A percentile compares a stretch with the other conserved stretches of the same genome.
Evolutionary conservation across 2,329 filamentous ascomycete genomes (phyloP).

Genomic region (Balansia obtecta): DNA sequence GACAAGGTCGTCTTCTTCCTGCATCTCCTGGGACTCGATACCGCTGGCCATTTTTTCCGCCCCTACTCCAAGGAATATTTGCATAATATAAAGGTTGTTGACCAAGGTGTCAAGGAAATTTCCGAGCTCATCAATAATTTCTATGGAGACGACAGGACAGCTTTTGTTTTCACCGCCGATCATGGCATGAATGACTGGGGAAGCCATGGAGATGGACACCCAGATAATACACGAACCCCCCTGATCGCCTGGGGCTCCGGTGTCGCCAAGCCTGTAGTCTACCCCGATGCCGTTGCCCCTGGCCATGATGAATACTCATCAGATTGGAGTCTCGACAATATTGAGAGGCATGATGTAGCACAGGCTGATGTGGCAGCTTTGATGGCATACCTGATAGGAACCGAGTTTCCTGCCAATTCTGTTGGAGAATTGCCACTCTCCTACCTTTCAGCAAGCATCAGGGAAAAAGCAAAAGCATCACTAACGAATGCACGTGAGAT

Average conservation of each 20-base stretch:
- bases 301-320: constrained; percentile 88
- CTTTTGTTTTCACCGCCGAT: constrained; percentile 94
- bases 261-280: constrained; percentile 59
- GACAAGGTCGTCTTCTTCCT: constrained; percentile 93
- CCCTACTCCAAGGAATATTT: constrained; percentile 95
- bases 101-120: constrained; percentile 77
- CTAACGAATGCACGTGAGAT: constrained; percentile 78
- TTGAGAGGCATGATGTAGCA: constrained; percentile 79
- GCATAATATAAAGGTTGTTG: constrained; percentile 87
- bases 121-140: constrained; percentile 72
- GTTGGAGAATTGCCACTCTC: constrained; percentile 84
- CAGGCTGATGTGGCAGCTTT: constrained; percentile 91
- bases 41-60: constrained; percentile 70
- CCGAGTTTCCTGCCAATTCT: constrained; percentile 90
- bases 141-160: constrained; percentile 73
- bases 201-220: constrained; percentile 96
- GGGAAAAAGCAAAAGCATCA: constrained; percentile 73
- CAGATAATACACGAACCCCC: constrained; percentile 90
- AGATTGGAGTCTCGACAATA: constrained; percentile 72
- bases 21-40: constrained; percentile 85
- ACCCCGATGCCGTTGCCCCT: constrained; percentile 43
- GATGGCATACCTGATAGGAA: constrained; percentile 83
- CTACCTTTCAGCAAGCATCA: constrained; percentile 59
- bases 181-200: constrained; percentile 99
- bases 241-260: constrained; percentile 90